Evolutionary conservation across 352 stramenopile species (phyloP).

Genomic region (Phytopythium mirpurense): DNA sequence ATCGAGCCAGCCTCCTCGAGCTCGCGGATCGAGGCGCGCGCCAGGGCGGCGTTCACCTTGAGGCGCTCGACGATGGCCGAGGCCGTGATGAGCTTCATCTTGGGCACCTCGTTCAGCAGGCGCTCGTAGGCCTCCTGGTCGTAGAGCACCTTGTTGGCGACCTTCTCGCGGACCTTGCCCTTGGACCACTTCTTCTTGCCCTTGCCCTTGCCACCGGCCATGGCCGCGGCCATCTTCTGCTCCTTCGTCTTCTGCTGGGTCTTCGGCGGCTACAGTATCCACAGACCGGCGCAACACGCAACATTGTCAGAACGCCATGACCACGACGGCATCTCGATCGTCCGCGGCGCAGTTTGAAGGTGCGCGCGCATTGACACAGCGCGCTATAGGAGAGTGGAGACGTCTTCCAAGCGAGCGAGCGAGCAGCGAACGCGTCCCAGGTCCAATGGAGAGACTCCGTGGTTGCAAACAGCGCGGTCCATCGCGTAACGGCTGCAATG

Average conservation of each 20-base stretch:
- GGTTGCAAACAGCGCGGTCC: too few relatives aligned
- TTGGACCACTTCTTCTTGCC: conserved; percentile 99
- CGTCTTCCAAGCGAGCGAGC: conserved; percentile 1
- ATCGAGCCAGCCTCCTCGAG: conserved; percentile 96
- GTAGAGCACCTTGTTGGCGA: conserved; percentile 99
- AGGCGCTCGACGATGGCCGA: conserved; percentile 98
- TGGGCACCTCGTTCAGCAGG: conserved; percentile 97
- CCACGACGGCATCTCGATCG: background rate
- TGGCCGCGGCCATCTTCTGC: conserved; percentile 99
- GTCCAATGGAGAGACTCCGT: too few relatives aligned
- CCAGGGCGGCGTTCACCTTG: conserved; percentile 98
- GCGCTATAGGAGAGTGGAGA: background rate
- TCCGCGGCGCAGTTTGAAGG: too few relatives aligned
- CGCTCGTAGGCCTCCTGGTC: conserved; percentile 99
- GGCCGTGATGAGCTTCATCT: conserved; percentile 99
- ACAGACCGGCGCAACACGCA: background rate
- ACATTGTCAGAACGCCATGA: conserved; percentile 14
- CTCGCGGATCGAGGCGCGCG: conserved; percentile 94
- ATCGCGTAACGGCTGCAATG: too few relatives aligned
- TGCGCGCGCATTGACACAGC: background rate
- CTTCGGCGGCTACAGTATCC: conserved; percentile 90
- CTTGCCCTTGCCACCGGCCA: conserved; percentile 97
- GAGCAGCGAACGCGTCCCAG: too few relatives aligned
- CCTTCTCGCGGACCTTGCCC: conserved; percentile 99
- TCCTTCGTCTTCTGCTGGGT: conserved; percentile 99